These are phyloP conservation scores for Aspergillus affinis DNA, from an alignment of 495 filamentous ascomycete species.

Conservation along the genomic window DNA sequence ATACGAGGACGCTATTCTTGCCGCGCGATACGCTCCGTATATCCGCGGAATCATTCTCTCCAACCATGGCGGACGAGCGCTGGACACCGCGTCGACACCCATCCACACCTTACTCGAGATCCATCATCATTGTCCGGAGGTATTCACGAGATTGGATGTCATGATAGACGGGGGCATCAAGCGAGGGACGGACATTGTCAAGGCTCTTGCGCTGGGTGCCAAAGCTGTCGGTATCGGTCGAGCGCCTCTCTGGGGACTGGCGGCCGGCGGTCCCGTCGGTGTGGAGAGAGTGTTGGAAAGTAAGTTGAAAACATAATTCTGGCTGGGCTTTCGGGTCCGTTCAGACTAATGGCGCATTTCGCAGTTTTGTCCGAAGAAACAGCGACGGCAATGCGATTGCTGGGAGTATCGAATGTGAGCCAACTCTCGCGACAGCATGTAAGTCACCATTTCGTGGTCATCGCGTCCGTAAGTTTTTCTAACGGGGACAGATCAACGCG, in stretches of 20 bases:
- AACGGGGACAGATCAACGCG: conserved; percentile 2
- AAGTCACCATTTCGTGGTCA: neutral
- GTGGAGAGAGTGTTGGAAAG: conserved; percentile 2
- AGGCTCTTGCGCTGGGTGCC: conserved; percentile 14
- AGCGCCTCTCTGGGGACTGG: conserved; percentile 9
- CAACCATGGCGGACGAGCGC: conserved; percentile 14
- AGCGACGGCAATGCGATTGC: conserved; percentile 9
- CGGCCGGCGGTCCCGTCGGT: conserved; percentile 1
- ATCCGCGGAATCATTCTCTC: conserved; percentile 67
- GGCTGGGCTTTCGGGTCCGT: neutral
- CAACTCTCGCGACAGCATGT: conserved; percentile 8
- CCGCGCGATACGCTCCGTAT: conserved; percentile 65
- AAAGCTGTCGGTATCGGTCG: conserved; percentile 9
- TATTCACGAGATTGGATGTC: conserved; percentile 5
- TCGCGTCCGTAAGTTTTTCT: neutral
- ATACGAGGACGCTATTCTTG: conserved; percentile 86
- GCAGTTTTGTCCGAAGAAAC: conserved; percentile 13
- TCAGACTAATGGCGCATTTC: neutral
- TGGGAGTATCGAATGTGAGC: conserved; percentile 4
- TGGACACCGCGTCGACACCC: neutral
- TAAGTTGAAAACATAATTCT: neutral
- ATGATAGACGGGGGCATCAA: conserved; percentile 13
- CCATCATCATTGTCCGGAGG: conserved; percentile 3
- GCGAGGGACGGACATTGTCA: conserved; percentile 12
- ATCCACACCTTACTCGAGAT: conserved; percentile 9